Conservation (phyloP, 257 asterid genomes). For the Jaltomata sinuosa region DNA sequence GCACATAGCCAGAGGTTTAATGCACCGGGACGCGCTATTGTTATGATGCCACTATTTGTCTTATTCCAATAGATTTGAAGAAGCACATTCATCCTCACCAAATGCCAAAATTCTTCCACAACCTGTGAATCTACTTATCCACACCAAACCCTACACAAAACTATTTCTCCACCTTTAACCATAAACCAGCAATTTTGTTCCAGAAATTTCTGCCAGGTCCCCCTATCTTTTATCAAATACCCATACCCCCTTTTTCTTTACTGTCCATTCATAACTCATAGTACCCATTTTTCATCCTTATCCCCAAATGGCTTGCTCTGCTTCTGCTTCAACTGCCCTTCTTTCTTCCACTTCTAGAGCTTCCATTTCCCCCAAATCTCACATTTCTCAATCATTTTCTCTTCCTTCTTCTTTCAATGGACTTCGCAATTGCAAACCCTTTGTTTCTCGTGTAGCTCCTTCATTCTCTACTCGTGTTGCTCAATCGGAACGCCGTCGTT, state of each 20-base stretch:
- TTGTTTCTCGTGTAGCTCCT: conserved; percentile 20
- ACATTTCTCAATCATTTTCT: conserved; percentile 10
- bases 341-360: conserved; percentile 36
- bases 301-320: conserved; percentile 32
- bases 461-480: conserved; percentile 28
- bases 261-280: not conserved
- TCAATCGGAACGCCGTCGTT: conserved; percentile 22
- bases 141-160: too few relatives aligned
- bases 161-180: too few relatives aligned
- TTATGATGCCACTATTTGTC: too few relatives aligned
- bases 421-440: conserved; percentile 15
- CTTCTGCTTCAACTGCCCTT: conserved; percentile 47
- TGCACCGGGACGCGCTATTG: too few relatives aligned
- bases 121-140: too few relatives aligned
- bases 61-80: too few relatives aligned
- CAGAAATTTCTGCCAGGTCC: too few relatives aligned
- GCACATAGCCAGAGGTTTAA: too few relatives aligned
- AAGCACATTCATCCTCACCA: too few relatives aligned
- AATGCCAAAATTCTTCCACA: too few relatives aligned
- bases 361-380: conserved; percentile 29
- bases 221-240: not conserved
- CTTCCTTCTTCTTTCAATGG: conserved; percentile 36
- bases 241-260: not conserved
- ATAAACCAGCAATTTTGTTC: too few relatives aligned
- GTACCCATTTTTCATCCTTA: not conserved